Percentiles rank a stretch among this genome's conserved stretches.
Conservation (phyloP, 2,329 filamentous ascomycete species). For the Decorospora gaudefroyi region DNA sequence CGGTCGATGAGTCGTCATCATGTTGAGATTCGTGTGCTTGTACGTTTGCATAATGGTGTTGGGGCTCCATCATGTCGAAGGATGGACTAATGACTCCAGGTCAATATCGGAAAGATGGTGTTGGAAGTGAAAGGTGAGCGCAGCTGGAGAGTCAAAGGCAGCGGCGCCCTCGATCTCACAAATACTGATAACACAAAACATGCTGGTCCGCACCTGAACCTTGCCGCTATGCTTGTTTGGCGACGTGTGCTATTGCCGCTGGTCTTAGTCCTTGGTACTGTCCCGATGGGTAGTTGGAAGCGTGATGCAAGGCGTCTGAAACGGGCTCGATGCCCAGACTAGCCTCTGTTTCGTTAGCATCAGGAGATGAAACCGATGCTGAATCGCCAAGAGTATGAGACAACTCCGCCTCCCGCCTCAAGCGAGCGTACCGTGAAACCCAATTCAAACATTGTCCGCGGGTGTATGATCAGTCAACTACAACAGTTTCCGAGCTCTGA, state of each 20-base stretch:
- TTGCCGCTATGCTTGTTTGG: constrained; percentile 34
- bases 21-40: constrained; percentile 29
- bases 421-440: constrained; percentile 33
- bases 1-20: constrained; percentile 42
- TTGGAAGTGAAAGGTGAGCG: constrained; percentile 28
- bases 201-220: constrained; percentile 16
- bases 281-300: constrained; percentile 14
- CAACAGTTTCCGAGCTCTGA: no score
- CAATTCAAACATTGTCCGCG: constrained; percentile 24
- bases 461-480: neutral
- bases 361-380: constrained; percentile 35
- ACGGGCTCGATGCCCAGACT: constrained; percentile 19
- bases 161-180: constrained; percentile 15
- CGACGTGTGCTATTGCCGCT: constrained; percentile 13
- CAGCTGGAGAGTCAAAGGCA: constrained; percentile 34
- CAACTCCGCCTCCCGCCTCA: constrained; percentile 24
- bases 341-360: constrained; percentile 28
- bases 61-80: constrained; percentile 33
- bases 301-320: constrained; percentile 21
- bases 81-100: constrained; percentile 27
- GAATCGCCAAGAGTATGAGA: constrained; percentile 42
- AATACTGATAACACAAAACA: constrained; percentile 19
- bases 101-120: constrained; percentile 10
- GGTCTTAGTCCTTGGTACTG: constrained; percentile 4
- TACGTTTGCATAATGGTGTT: constrained; percentile 40